Base-by-base conservation (phyloP, 257 asterid genomes). In the Nicotiana otophora region DNA sequence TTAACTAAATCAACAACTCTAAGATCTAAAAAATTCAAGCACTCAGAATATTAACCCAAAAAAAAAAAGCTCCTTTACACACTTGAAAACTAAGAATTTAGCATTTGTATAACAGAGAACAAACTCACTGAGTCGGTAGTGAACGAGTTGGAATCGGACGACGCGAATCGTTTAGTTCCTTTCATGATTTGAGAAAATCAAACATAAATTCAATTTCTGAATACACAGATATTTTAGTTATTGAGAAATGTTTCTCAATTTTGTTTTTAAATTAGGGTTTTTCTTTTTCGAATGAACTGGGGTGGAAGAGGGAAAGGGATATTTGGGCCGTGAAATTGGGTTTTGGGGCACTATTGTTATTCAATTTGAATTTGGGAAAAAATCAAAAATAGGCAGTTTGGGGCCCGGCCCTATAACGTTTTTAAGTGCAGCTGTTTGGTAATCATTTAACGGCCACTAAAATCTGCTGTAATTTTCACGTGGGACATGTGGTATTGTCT, bases 91-190 rank as follows among this genome's bases (percentile, higher is more conserved):
- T 4, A 30, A 30, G 12, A 64, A 4, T 23, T 64, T 16, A 46
- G 48, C 60, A 42, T 42, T 42, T 2, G 4, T 42, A 42, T 9
- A 42, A 9, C 51, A 42, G 12, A 42, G 51, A 42, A 42, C 11
- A 33, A 85, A 87, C 92, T 89, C 70, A 94, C 98, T 68, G 97
- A 81, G 68, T 96, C 92, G 77, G 81, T 88, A 86, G 93, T 61
- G 81, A 84, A 48, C 5, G 94, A 90, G 83, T 90, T 77, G 5
- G 94, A 91, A 33, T 92, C 97, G 61, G 91, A 90, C 60, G 85
- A 63, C 16, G 97, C 90, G 19, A 91, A 46, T 65, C 99, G 98
- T 86, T 94, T 96, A 51, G 93, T 86, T 85, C 98, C 97, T 90
- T 94, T 91, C 98, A 94, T 92, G 58, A 82, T 88, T 31, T 81